Percentiles rank a stretch among this genome's conserved stretches.
These are phyloP conservation scores for Boletus rubroflammeus DNA, from an alignment of 768 basidiomycete genomes.

Conservation along the genomic window DNA sequence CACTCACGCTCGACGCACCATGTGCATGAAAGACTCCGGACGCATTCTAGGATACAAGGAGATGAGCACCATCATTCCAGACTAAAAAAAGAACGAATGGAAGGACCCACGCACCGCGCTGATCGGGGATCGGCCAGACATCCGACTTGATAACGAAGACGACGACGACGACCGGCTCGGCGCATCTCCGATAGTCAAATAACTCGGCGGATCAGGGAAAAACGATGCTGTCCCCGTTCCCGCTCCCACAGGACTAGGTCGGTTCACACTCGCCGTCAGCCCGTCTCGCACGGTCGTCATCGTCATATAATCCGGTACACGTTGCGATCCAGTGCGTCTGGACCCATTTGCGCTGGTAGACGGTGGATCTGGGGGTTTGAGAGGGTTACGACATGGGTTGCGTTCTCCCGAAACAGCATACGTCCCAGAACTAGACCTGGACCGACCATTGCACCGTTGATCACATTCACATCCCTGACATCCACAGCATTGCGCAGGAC, in stretches of 20 bases:
- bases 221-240: conserved; percentile 11
- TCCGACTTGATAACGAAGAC: conserved; percentile 32
- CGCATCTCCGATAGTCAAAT: conserved; percentile 19
- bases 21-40: conserved; percentile 23
- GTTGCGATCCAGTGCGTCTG: conserved; percentile 19
- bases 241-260: conserved; percentile 12
- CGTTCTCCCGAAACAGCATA: conserved; percentile 37
- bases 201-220: conserved; percentile 25
- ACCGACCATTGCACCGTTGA: conserved; percentile 18
- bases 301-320: conserved; percentile 32
- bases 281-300: conserved; percentile 32
- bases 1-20: conserved; percentile 5
- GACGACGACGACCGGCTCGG: conserved; percentile 33
- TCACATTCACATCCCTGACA: conserved; percentile 31
- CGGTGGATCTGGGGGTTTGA: conserved; percentile 13
- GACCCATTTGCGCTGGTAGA: conserved; percentile 1
- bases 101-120: conserved; percentile 18
- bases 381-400: conserved; percentile 12
- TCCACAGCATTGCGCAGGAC: conserved; percentile 31
- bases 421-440: conserved; percentile 8
- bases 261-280: conserved; percentile 22
- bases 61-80: conserved; percentile 5
- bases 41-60: conserved; percentile 14
- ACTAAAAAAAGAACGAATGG: background rate
- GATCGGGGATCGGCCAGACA: conserved; percentile 31